A percentile compares a stretch with the other conserved stretches of the same genome.
phyloP scores from a whole-genome alignment of 306 rosid genomes.

The Cicer chorassanicum region DNA sequence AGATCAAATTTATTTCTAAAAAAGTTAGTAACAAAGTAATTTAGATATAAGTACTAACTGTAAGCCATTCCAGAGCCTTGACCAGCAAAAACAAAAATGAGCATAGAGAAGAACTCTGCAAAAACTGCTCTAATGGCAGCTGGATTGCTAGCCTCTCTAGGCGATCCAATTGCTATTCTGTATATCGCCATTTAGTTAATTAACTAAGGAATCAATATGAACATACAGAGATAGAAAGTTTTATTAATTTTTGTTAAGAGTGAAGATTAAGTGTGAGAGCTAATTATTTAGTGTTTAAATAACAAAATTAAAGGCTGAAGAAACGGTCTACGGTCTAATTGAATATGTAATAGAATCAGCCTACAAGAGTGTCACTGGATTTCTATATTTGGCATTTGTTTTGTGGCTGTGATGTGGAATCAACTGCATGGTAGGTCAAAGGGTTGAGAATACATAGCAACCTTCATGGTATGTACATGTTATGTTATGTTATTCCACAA shows the following conservation, averaged over 20 bases:
- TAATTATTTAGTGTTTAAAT: slow-evolving; percentile 31
- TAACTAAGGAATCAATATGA: slow-evolving; percentile 1
- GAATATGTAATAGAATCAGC: background rate
- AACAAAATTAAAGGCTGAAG: slow-evolving; percentile 50
- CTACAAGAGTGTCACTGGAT: background rate
- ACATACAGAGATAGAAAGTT: background rate
- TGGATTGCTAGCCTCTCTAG: slow-evolving; percentile 75
- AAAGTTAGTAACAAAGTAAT: no score
- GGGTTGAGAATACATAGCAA: background rate
- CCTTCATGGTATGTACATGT: no score
- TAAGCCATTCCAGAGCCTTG: slow-evolving; percentile 86
- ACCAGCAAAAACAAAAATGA: slow-evolving; percentile 82
- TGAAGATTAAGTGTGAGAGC: slow-evolving; percentile 6
- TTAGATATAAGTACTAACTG: slow-evolving; percentile 42
- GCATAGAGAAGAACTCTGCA: slow-evolving; percentile 77
- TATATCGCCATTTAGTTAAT: slow-evolving; percentile 50
- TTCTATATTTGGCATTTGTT: background rate
- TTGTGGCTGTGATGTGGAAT: slow-evolving; percentile 45
- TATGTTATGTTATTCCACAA: no score
- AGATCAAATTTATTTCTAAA: no score
- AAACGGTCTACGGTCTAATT: slow-evolving; percentile 44
- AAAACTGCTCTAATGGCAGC: slow-evolving; percentile 74
- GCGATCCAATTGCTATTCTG: slow-evolving; percentile 64
- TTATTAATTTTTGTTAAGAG: background rate
- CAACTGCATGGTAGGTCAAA: slow-evolving; percentile 8